Percentiles rank a stretch among this genome's conserved stretches.
Conservation (phyloP, 805 yeast genomes). For the Metschnikowia lunata region DNA sequence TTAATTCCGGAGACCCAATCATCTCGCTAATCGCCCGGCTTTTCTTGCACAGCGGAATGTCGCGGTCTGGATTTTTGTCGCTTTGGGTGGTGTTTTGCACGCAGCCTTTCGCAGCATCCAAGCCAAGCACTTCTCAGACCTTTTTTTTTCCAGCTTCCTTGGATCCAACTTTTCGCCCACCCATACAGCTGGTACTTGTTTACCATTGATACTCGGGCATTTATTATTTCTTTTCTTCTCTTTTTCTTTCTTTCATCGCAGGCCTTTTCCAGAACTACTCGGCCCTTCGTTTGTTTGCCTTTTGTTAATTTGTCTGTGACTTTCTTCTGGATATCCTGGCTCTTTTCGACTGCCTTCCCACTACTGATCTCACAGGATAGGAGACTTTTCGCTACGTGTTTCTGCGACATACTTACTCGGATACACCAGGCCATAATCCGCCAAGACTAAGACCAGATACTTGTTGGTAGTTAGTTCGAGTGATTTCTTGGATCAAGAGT, state of each 20-base stretch:
- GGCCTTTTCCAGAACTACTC: no score
- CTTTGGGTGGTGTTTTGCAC: conserved; percentile 9
- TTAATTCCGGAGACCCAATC: no score
- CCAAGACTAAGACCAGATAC: no score
- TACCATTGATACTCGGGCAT: no score
- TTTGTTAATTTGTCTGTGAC: background rate
- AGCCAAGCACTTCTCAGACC: conserved; percentile 4
- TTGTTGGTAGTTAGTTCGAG: no score
- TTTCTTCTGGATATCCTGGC: no score
- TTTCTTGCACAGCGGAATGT: conserved; percentile 2
- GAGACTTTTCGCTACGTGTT: no score
- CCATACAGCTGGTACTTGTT: no score
- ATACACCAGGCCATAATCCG: no score
- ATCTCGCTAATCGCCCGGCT: background rate
- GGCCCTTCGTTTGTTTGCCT: background rate
- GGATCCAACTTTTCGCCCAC: no score
- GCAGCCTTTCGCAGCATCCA: conserved; percentile 10
- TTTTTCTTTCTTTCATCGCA: background rate
- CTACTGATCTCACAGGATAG: background rate
- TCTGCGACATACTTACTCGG: no score
- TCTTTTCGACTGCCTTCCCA: background rate
- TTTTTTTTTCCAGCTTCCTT: background rate
- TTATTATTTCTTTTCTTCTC: background rate
- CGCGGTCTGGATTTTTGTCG: conserved; percentile 6
- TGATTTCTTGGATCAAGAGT: no score